A percentile compares a stretch with the other conserved stretches of the same genome.
Conservation (phyloP, 257 asterid species). For the Lycium barbarum region DNA sequence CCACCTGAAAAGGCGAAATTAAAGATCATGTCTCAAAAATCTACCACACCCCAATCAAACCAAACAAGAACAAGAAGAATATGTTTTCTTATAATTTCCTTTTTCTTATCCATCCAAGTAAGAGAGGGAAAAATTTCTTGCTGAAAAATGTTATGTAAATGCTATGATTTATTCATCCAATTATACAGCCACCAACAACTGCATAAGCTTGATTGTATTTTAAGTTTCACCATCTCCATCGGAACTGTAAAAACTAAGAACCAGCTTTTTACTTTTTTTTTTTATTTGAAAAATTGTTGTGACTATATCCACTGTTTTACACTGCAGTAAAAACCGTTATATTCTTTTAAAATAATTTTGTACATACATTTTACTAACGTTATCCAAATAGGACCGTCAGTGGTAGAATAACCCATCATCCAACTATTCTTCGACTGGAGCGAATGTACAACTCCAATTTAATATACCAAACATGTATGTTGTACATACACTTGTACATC, state of each 20-base stretch:
- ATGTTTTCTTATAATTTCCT: not conserved
- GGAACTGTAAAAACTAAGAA: too few species aligned
- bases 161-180: not conserved
- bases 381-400: not conserved
- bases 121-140: not conserved
- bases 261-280: too few species aligned
- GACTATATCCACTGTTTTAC: not conserved
- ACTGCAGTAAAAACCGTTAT: not conserved
- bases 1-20: not conserved
- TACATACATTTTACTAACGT: not conserved
- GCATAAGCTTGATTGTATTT: not conserved
- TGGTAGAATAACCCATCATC: not conserved
- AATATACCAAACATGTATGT: not conserved
- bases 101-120: too few species aligned
- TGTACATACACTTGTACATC: not conserved
- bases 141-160: not conserved
- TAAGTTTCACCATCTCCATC: not conserved
- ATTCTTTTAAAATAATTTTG: not conserved
- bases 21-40: slow-evolving; percentile 10
- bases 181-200: too few species aligned
- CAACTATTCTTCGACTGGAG: not conserved
- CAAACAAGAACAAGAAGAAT: not conserved
- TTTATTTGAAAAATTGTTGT: not conserved
- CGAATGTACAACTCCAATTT: not conserved
- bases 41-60: not conserved